phyloP scores from a whole-genome alignment of 139 green algal genomes.

The Dunaliella sp. region DNA sequence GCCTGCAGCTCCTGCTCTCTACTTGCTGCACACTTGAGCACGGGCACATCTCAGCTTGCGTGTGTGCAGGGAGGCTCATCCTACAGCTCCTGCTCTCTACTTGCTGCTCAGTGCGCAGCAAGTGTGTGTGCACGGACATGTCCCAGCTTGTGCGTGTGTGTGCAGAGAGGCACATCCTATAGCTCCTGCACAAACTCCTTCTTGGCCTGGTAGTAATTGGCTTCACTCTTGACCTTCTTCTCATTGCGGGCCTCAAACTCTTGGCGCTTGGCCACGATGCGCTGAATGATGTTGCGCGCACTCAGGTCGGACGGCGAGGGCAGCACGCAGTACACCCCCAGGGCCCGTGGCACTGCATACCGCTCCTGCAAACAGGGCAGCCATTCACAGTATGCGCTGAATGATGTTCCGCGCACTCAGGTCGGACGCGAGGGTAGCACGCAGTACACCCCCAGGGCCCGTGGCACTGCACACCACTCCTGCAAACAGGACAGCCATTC shows the following conservation, averaged over 20 bases:
- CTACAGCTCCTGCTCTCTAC: no score
- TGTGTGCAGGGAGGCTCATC: no score
- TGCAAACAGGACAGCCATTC: no score
- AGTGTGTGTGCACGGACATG: no score
- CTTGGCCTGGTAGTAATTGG: slow-evolving; percentile 66
- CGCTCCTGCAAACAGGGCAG: no score
- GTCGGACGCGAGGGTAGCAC: slow-evolving; percentile 57
- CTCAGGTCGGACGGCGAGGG: slow-evolving; percentile 69
- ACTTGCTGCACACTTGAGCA: no score
- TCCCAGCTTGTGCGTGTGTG: no score
- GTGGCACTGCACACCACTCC: slow-evolving; percentile 43
- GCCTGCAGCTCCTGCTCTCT: no score
- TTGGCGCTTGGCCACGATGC: slow-evolving; percentile 89
- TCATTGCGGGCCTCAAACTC: slow-evolving; percentile 77
- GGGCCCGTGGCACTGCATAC: slow-evolving; percentile 35
- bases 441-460: slow-evolving; percentile 46
- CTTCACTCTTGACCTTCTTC: slow-evolving; percentile 75
- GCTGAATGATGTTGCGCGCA: slow-evolving; percentile 83
- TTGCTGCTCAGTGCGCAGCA: no score
- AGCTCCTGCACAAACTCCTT: slow-evolving; percentile 64
- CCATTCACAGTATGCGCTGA: slow-evolving; percentile 86
- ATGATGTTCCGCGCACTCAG: slow-evolving; percentile 89
- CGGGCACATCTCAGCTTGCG: no score
- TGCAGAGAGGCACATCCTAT: no score
- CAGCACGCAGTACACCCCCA: slow-evolving; percentile 60